A percentile compares a stretch with the other conserved stretches of the same genome.
phyloP scores from a whole-genome alignment of 768 basidiomycete species.

The Tephrocybe sp. region DNA sequence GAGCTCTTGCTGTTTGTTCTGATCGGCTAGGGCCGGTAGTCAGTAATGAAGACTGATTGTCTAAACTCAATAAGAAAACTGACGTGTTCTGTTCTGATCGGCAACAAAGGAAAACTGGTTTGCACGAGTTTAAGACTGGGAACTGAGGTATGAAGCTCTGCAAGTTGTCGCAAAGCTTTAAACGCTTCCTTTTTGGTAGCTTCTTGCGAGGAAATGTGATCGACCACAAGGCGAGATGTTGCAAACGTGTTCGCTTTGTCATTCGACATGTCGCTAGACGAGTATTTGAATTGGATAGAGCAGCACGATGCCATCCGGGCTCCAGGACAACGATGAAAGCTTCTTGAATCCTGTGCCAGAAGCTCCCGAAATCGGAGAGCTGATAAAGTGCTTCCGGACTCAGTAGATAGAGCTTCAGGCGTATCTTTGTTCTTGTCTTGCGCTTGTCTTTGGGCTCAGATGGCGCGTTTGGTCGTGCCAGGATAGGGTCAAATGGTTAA shows the following conservation, averaged over 20 bases:
- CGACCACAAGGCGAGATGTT: slow-evolving; percentile 63
- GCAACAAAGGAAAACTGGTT: slow-evolving; percentile 92
- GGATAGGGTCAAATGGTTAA: slow-evolving; percentile 89
- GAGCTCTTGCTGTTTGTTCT: slow-evolving; percentile 69
- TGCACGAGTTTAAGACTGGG: slow-evolving; percentile 96
- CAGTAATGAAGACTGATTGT: slow-evolving; percentile 9
- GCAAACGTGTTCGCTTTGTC: slow-evolving; percentile 65
- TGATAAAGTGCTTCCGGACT: slow-evolving; percentile 36
- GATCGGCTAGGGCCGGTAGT: slow-evolving; percentile 60
- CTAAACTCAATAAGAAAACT: slow-evolving; percentile 21
- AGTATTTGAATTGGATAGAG: slow-evolving; percentile 88
- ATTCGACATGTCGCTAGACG: slow-evolving; percentile 54
- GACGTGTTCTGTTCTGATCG: slow-evolving; percentile 60
- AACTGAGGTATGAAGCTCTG: slow-evolving; percentile 71
- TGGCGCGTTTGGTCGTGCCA: slow-evolving; percentile 62
- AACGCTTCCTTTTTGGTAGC: slow-evolving; percentile 63
- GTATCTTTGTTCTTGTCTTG: slow-evolving; percentile 47
- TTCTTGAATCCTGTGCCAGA: slow-evolving; percentile 69
- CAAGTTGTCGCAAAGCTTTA: slow-evolving; percentile 70
- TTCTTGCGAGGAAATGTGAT: slow-evolving; percentile 54
- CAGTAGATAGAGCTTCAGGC: slow-evolving; percentile 37
- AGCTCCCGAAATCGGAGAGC: slow-evolving; percentile 35
- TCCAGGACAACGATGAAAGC: slow-evolving; percentile 68
- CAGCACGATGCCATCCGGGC: slow-evolving; percentile 87
- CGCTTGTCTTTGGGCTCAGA: slow-evolving; percentile 48